Conservation (phyloP, 768 basidiomycete genomes). For the Tulasnella sp. region DNA sequence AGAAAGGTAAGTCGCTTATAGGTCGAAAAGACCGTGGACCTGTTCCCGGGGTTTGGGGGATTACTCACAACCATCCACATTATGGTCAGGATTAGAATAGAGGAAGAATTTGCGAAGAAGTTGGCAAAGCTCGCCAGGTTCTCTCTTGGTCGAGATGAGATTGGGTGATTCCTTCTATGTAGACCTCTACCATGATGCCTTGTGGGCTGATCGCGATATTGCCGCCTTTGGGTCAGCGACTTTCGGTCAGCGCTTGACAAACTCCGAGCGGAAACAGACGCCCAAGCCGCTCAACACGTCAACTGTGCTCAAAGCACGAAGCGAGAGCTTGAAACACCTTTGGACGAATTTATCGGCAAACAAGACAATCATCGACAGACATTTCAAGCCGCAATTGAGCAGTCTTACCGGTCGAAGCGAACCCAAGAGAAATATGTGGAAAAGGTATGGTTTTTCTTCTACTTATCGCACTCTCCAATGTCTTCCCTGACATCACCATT, state of each 20-base stretch:
- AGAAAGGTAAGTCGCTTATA: constrained; percentile 57
- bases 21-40: neutral
- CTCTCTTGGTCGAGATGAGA: constrained; percentile 78
- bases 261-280: constrained; percentile 73
- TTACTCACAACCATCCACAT: neutral
- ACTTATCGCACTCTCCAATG: neutral
- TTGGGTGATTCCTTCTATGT: constrained; percentile 54
- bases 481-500: neutral
- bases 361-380: constrained; percentile 66
- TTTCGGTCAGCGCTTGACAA: constrained; percentile 73
- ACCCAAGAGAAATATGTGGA: constrained; percentile 75
- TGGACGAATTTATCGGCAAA: constrained; percentile 50
- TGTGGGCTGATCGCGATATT: neutral
- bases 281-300: constrained; percentile 64
- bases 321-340: constrained; percentile 61
- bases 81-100: constrained; percentile 62
- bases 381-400: constrained; percentile 72
- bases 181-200: neutral
- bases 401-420: constrained; percentile 82
- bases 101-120: constrained; percentile 91
- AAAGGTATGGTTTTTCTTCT: constrained; percentile 38
- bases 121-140: constrained; percentile 69
- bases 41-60: neutral
- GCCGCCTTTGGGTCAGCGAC: constrained; percentile 45
- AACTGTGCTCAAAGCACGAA: constrained; percentile 68